Conservation (phyloP, 441 rosid species). For the Croton setiger region DNA sequence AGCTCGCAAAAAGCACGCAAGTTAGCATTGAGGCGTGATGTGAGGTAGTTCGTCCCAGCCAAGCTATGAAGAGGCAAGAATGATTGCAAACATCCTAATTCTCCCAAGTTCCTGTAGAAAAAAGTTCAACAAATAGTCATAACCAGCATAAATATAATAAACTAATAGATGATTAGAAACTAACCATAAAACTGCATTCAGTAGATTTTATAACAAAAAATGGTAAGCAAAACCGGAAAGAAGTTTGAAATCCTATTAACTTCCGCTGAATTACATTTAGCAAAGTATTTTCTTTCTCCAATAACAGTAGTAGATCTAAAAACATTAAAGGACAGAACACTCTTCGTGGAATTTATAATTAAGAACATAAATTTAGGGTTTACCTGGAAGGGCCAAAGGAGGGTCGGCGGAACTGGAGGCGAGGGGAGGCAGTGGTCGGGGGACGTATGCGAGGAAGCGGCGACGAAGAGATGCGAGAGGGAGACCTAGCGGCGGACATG, state of each 20-base stretch:
- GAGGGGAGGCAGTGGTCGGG: slow-evolving; percentile 41
- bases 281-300: background rate
- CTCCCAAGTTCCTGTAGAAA: slow-evolving; percentile 61
- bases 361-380: background rate
- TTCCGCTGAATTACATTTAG: background rate
- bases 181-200: background rate
- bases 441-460: slow-evolving; percentile 49
- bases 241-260: background rate
- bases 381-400: slow-evolving; percentile 58
- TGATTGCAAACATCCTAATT: slow-evolving; percentile 64
- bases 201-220: background rate
- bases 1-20: slow-evolving; percentile 84
- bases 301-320: background rate
- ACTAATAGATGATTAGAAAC: background rate
- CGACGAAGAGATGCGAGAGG: slow-evolving; percentile 54
- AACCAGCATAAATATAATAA: background rate
- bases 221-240: background rate
- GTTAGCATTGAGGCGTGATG: slow-evolving; percentile 63
- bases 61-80: slow-evolving; percentile 60
- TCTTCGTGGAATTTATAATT: background rate
- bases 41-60: slow-evolving; percentile 43
- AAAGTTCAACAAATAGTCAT: background rate
- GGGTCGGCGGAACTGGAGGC: slow-evolving; percentile 48
- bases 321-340: background rate
- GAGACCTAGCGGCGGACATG: slow-evolving; percentile 44